Conservation (phyloP, 331 rosid species). For the Acacia concinna region DNA sequence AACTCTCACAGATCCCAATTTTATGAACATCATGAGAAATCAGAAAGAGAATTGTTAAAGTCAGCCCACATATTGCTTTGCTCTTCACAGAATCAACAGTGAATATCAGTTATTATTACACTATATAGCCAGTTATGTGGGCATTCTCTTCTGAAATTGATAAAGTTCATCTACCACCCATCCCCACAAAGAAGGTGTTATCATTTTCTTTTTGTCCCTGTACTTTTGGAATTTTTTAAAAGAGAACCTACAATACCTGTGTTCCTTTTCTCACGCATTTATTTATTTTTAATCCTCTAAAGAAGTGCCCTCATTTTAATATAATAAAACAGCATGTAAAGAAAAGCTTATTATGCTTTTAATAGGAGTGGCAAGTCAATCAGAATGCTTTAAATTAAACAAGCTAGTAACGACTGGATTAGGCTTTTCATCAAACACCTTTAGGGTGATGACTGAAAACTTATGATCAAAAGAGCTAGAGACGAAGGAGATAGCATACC, state of each 20-base stretch:
- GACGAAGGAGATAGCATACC: slow-evolving; percentile 48
- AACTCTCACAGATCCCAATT: slow-evolving; percentile 55
- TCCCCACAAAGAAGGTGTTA: slow-evolving; percentile 39
- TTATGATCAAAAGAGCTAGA: background rate
- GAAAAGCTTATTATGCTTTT: slow-evolving; percentile 30
- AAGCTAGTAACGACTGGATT: slow-evolving; percentile 16
- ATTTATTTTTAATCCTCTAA: slow-evolving; percentile 38
- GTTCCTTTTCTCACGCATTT: slow-evolving; percentile 30
- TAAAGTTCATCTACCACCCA: slow-evolving; percentile 33
- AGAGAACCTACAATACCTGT: slow-evolving; percentile 39
- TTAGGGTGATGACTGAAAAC: slow-evolving; percentile 17
- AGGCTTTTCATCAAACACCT: slow-evolving; percentile 35
- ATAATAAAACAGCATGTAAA: slow-evolving; percentile 39
- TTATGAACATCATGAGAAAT: slow-evolving; percentile 33
- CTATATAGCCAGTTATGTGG: slow-evolving; percentile 38
- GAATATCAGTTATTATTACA: slow-evolving; percentile 22
- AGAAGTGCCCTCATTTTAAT: slow-evolving; percentile 49
- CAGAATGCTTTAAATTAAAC: slow-evolving; percentile 34
- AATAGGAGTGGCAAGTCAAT: slow-evolving; percentile 38
- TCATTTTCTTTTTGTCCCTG: slow-evolving; percentile 50
- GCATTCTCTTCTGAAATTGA: slow-evolving; percentile 36
- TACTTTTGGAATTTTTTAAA: slow-evolving; percentile 48
- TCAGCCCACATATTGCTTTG: slow-evolving; percentile 30
- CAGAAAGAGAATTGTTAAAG: slow-evolving; percentile 39
- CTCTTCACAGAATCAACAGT: slow-evolving; percentile 27